Evolutionary conservation across 306 rosid species (phyloP).

Genomic region (Sicyos edulis): DNA sequence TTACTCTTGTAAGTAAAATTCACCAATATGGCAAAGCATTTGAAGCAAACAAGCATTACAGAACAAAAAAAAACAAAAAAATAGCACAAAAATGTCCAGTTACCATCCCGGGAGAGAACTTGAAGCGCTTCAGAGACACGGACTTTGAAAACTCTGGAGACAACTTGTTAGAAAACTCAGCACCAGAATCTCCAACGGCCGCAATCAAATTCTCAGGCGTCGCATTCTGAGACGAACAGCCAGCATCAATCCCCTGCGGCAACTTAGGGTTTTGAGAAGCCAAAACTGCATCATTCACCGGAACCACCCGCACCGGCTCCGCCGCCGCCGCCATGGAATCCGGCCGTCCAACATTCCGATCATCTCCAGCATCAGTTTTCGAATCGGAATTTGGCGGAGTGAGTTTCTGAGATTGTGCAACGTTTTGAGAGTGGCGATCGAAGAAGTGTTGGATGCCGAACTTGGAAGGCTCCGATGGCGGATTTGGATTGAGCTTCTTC

Average conservation of each 20-base stretch:
- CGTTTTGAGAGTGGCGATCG: constrained; percentile 66
- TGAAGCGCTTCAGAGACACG: constrained; percentile 52
- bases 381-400: constrained; percentile 14
- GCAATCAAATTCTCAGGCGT: constrained; percentile 31
- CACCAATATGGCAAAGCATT: not conserved
- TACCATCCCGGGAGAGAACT: constrained; percentile 98
- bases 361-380: not conserved
- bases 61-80: not conserved
- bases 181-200: constrained; percentile 17
- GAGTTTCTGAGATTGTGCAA: constrained; percentile 49
- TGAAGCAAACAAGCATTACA: not conserved
- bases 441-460: constrained; percentile 88
- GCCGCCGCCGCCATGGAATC: constrained; percentile 8
- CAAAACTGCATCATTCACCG: not conserved
- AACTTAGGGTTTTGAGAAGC: constrained; percentile 15
- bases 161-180: constrained; percentile 27
- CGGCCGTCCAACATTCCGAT: constrained; percentile 10
- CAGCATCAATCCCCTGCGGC: not conserved
- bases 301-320: not conserved
- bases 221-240: constrained; percentile 25
- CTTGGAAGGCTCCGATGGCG: constrained; percentile 52
- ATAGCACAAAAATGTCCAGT: not conserved
- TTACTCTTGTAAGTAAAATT: constrained; percentile 11
- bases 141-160: constrained; percentile 65
- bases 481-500: constrained; percentile 38